Base-by-base conservation (phyloP, 495 filamentous ascomycete species). In the Acidomyces sp. region DNA sequence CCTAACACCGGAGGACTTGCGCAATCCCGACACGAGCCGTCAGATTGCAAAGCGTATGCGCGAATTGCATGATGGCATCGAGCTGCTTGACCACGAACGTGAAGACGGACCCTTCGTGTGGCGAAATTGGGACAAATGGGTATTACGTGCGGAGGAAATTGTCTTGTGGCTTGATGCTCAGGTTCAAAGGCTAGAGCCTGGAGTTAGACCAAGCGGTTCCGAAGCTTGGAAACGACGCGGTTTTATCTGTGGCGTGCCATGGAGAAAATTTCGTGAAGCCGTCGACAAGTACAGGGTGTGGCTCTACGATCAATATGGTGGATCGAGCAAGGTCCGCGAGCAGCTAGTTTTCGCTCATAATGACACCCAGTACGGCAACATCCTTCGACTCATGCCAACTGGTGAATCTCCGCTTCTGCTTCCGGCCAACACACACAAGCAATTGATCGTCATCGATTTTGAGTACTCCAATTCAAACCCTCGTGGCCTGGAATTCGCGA, bases 341-440 rank as follows among this genome's bases (percentile, higher is more conserved):
- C 67, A 73, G 45, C 70, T 99, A 6, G 80, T 95, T 5, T 99
- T 99, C 67, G 83, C 85, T 19, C 90, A 99, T 60, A 96, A 95
- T 58, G 90, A 99, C 82, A 93, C 90, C 18, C 90, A 99, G 77
- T 96, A 96, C 55, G 90, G 90, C 39, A 99, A 99, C 54, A 83
- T 99, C 35, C 75, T 99, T 20, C 80, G 90, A n/a, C 66, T 95
- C 51, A 71, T 80, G 33, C 86, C 92, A 3, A 70, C 72, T 35
- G 78, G 80, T 30, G 73, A 92, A 48, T 95, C 87, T 0, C 92
- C 92, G 1, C 70, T 96, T 16, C 75, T 95, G 6, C 71, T 82
- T 23, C 92, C 90, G 0, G 73, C 78, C 27, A 93, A 94, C 55
- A 75, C 87, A 48, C 90, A 99, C 62, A 94, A 86, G 58, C 87